Evolutionary conservation across 768 basidiomycete species (phyloP).

Genomic region (Tulasnella sp.): DNA sequence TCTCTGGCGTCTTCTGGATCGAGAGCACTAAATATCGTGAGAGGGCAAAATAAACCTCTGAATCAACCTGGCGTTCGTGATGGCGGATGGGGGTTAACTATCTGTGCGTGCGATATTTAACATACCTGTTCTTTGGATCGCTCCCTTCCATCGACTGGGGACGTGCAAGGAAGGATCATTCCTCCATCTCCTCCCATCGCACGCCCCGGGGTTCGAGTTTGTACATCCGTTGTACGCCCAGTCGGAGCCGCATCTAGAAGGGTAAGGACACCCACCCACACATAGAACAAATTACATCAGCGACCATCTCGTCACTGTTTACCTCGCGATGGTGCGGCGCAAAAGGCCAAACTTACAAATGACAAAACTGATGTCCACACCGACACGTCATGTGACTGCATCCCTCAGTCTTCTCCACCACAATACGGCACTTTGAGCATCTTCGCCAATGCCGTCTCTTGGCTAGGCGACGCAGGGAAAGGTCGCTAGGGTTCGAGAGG

Average conservation of each 20-base stretch:
- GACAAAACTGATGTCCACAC: constrained; percentile 5
- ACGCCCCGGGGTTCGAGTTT: too few relatives aligned
- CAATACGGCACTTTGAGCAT: background rate
- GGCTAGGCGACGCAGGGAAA: background rate
- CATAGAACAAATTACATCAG: background rate
- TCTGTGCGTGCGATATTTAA: too few relatives aligned
- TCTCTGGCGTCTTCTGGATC: too few relatives aligned
- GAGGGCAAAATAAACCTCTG: too few relatives aligned
- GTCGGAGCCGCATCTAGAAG: background rate
- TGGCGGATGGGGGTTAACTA: too few relatives aligned
- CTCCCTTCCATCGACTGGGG: too few relatives aligned
- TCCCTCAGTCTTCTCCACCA: background rate
- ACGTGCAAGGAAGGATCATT: too few relatives aligned
- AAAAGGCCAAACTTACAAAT: background rate
- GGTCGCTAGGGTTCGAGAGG: background rate
- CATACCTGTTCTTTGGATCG: too few relatives aligned
- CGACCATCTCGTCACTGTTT: background rate
- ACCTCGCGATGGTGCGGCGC: background rate
- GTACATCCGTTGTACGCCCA: background rate
- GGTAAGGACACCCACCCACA: background rate
- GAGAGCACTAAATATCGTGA: too few relatives aligned
- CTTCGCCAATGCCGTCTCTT: background rate
- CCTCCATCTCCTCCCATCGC: too few relatives aligned
- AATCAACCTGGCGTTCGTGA: too few relatives aligned
- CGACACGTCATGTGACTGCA: constrained; percentile 10